Evolutionary conservation across 208 protist genomes (phyloP), one percentile per base, ranked within the genome.

Genomic region (Leishmania turanica): DNA sequence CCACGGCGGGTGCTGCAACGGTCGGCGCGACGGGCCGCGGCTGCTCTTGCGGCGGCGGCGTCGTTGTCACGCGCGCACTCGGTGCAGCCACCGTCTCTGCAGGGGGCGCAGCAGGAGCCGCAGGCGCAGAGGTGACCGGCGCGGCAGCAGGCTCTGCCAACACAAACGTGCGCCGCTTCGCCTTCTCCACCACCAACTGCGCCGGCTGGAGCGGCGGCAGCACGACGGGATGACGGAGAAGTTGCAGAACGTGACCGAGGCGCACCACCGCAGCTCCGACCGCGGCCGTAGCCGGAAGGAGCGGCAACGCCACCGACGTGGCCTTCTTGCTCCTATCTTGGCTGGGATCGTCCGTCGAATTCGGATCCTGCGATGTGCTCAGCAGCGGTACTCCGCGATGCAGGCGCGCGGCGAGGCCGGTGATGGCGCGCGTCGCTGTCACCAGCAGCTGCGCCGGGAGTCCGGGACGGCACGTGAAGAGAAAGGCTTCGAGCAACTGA

Each of bases 201-300:
- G 87, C 81, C 34, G 89, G 89, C 49, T 91, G 76, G 78, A 88
- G 88, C 66, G 90, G 87, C 21, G 91, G 89, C 31, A 94, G 31
- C 21, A 88, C 89, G 54, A 84, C 75, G 19, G 91, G 89, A 66
- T 94, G 88, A 1, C 85, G 86, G 42, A 90, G 84, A 6, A 90
- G 70, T 19, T 83, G 78, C 62, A 88, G 70, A 8, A 82, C 79
- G 71, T 87, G 88, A 42, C 81, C 86, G 74, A 86, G 80, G 34
- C 76, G 84, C 60, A 88, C 89, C 70, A 69, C 87, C 40, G 81
- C 83, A 11, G 83, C 83, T 37, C 81, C 83, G 17, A 90, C 82
- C 34, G 56, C 77, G 60, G 77, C 53, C 49, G 82, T 76, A 40
- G 82, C 82, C 0, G 82, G 78, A 74, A 86, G 73, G 56, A 72